Base-by-base conservation (phyloP, 495 filamentous ascomycete species). In the Annulohypoxylon nitens region DNA sequence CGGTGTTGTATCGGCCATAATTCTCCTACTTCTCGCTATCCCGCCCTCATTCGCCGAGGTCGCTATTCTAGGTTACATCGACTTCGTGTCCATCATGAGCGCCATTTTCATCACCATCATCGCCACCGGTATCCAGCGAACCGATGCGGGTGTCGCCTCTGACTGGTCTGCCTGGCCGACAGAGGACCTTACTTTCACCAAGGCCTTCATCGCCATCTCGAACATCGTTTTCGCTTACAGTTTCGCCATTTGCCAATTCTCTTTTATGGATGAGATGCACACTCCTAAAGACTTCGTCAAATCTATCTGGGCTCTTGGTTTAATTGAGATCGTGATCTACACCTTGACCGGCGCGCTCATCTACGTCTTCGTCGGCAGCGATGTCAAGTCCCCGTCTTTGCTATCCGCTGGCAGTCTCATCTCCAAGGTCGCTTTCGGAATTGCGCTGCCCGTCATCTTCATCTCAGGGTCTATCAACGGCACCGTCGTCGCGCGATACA, bases 381-480 rank as follows among this genome's bases (percentile, higher is more conserved):
- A 82, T n/a, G 93, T 95, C 45, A 71, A 81, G 5, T 90, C 89
- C 1, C 93, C 93, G 0, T 92, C 92, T 3, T 85, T 95, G 0
- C 86, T 89, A 14, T 90, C 90, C 0, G 89, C 91, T 8, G 85
- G 88, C 10, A 81, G 82, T 1, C 30, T 88, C 0, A 77, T 95
- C 14, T 86, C 88, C 65, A 93, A 93, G 79, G 79, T 94, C 41
- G 91, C 92, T 2, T 97, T 92, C 75, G 93, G 93, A 16, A 84
- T 97, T 67, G 93, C 93, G 34, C 84, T 93, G 14, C 93, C 93
- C 61, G 92, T 95, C 39, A 91, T 95, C 78, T 90, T 93, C 79
- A 92, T 78, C 85, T 88, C 86, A 25, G 88, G 88, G 11, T 87
- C 85, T 61, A 90, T 90, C 82, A 89, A 89, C 81, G 86, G 85